Evolutionary conservation across 2,329 filamentous ascomycete species (phyloP).

Genomic region (Cladobotryum protrusum): DNA sequence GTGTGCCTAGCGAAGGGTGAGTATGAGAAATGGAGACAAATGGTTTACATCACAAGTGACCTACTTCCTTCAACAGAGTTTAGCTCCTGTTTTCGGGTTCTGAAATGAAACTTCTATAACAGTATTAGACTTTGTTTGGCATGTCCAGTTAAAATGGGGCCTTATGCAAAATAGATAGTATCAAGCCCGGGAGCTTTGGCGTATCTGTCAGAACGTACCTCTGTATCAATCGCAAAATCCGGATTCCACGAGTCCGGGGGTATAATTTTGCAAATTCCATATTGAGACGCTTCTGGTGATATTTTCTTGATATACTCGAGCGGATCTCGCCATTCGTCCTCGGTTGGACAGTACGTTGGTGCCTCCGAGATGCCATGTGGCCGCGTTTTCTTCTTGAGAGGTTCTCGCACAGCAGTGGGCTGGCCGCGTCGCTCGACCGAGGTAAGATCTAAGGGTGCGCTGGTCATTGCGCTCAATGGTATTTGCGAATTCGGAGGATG

Average conservation of each 20-base stretch:
- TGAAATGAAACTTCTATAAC: conserved; percentile 84
- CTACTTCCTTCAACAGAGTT: conserved; percentile 97
- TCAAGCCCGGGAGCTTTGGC: background rate
- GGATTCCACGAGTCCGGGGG: conserved; percentile 93
- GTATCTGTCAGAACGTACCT: conserved; percentile 49
- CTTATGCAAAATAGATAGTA: background rate
- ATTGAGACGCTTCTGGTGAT: conserved; percentile 74
- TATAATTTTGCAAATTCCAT: conserved; percentile 92
- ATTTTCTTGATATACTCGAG: conserved; percentile 93
- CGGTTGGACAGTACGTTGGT: conserved; percentile 81
- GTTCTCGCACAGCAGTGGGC: conserved; percentile 67
- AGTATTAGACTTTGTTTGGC: conserved; percentile 11
- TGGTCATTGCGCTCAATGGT: conserved; percentile 51
- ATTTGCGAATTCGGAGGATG: conserved; percentile 44
- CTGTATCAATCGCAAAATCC: conserved; percentile 91
- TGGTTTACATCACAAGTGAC: conserved; percentile 26
- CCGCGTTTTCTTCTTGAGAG: conserved; percentile 68
- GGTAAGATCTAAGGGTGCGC: conserved; percentile 67
- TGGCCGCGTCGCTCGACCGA: conserved; percentile 91
- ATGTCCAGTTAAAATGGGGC: background rate
- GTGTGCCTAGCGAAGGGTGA: conserved; percentile 61
- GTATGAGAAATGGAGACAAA: conserved; percentile 11
- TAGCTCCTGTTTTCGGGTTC: conserved; percentile 90
- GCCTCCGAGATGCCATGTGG: conserved; percentile 84
- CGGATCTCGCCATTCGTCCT: conserved; percentile 92